Base-by-base conservation (phyloP, 2,329 filamentous ascomycete genomes). In the Pyrenochaeta sp. region DNA sequence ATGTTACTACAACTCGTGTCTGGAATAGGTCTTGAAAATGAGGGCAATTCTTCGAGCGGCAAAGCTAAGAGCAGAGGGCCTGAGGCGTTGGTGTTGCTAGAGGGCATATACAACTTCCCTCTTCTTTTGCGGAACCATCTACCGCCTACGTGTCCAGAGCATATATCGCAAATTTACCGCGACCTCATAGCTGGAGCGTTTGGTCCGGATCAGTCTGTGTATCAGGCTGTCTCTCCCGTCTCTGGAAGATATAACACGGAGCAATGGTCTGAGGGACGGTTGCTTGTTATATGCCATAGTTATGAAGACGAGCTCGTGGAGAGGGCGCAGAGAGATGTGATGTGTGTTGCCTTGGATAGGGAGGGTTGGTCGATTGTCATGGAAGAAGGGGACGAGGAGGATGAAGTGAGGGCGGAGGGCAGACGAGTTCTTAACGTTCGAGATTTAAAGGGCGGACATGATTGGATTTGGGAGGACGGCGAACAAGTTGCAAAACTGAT, bases 91-190 rank as follows among this genome's bases (percentile, higher is more conserved):
- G 71, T 91, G 4, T 84, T 87, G 34, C 76, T 90, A 22, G 85
- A 85, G 54, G 90, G 90, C 0, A 86, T 92, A 24, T 91, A 91
- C 74, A 85, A 90, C 68, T 74, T 92, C 9, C 80, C 80, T 7
- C 82, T 81, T 0, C 75, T 91, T 22, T 73, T 84, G 1, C 56
- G 68, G 8, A 78, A 81, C 46, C 81, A 84, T 42, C 58, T 64
- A 3, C 78, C 82, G 1, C 71, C 71, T 0, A 10, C 54, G 0
- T 69, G 62, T 42, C 59, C 71, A 0, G 59, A 50, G 22, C 13
- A 64, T 1, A 67, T 73, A 27, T 74, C 79, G 46, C 79, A 82
- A 7, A 79, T 83, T 36, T 92, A 92, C 71, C 71, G 77, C 5
- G 80, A 81, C 3, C 88, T 92, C 59, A 79, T 90, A 22, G 67